phyloP scores from a whole-genome alignment of 257 asterid species.

The Gynochthodes officinalis region DNA sequence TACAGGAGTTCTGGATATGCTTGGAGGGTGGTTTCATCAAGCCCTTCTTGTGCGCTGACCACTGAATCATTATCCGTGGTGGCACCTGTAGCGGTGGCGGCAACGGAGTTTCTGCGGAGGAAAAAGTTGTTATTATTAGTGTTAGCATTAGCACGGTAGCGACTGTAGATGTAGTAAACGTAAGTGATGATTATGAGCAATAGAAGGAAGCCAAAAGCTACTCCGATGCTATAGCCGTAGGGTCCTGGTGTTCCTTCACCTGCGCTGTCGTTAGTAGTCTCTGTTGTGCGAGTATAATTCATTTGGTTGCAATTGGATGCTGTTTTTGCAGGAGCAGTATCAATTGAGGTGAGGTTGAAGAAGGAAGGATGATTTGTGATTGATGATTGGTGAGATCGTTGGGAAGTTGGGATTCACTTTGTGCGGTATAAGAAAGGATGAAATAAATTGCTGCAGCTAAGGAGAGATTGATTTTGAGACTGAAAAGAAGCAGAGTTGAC shows the following conservation, averaged over 20 bases:
- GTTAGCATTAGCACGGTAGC: not conserved
- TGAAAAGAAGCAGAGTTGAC: not conserved
- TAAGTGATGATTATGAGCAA: slow-evolving; percentile 6
- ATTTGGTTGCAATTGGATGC: not conserved
- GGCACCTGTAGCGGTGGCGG: not conserved
- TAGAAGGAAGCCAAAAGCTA: not conserved
- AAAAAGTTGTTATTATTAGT: not conserved
- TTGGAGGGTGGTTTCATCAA: slow-evolving; percentile 35
- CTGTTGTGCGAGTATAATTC: slow-evolving; percentile 6
- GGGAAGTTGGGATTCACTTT: not conserved
- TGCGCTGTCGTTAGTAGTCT: not conserved
- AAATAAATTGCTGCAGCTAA: not conserved
- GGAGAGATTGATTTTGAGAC: not conserved
- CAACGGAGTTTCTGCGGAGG: not conserved
- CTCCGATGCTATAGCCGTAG: slow-evolving; percentile 8
- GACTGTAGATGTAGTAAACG: not conserved
- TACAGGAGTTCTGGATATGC: slow-evolving; percentile 40
- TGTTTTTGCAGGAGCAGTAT: not conserved
- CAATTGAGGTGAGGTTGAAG: not conserved
- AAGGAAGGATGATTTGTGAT: not conserved
- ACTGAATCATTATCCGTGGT: no score
- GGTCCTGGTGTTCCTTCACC: not conserved
- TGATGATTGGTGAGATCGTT: no score
- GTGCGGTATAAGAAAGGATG: not conserved
- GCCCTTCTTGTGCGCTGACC: slow-evolving; percentile 18